Percentiles rank a stretch among this genome's conserved stretches.
phyloP scores from a whole-genome alignment of 441 rosid genomes.

The Pelargonium citronellum region DNA sequence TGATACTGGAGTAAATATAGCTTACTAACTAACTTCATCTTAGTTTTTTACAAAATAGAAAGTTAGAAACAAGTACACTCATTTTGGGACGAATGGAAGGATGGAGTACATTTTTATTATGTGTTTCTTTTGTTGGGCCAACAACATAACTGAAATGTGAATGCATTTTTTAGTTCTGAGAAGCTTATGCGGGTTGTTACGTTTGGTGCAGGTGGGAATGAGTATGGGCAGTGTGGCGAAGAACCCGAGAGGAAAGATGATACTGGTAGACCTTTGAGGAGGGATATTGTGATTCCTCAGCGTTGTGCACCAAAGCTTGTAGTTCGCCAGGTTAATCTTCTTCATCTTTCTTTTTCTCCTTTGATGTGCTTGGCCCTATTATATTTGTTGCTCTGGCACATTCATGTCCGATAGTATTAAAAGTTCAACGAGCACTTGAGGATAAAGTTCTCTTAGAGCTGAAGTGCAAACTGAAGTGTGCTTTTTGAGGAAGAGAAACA shows the following conservation, averaged over 20 bases:
- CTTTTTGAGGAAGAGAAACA: too few relatives aligned
- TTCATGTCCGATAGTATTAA: too few relatives aligned
- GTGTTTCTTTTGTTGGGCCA: background rate
- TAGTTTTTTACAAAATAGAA: background rate
- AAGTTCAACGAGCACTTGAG: too few relatives aligned
- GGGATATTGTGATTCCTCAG: constrained; percentile 88
- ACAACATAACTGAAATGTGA: background rate
- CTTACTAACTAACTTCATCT: too few relatives aligned
- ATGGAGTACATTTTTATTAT: background rate
- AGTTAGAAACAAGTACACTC: background rate
- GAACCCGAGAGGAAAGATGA: constrained; percentile 89
- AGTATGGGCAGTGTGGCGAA: constrained; percentile 99
- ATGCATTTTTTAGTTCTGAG: background rate
- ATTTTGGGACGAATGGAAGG: too few relatives aligned
- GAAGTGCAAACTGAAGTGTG: too few relatives aligned
- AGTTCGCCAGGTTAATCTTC: too few relatives aligned
- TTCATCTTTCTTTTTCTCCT: too few relatives aligned
- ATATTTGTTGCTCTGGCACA: too few relatives aligned
- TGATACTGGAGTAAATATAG: too few relatives aligned
- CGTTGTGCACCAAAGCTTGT: constrained; percentile 81
- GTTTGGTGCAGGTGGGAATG: constrained; percentile 66
- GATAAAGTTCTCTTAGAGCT: too few relatives aligned
- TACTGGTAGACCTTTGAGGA: constrained; percentile 67
- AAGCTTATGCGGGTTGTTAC: constrained; percentile 12
- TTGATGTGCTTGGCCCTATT: too few relatives aligned